Percentiles rank a stretch among this genome's conserved stretches.
These are phyloP conservation scores for Cystobasidium sp. DNA, from an alignment of 1,284 basidiomycete genomes.

Conservation along the genomic window DNA sequence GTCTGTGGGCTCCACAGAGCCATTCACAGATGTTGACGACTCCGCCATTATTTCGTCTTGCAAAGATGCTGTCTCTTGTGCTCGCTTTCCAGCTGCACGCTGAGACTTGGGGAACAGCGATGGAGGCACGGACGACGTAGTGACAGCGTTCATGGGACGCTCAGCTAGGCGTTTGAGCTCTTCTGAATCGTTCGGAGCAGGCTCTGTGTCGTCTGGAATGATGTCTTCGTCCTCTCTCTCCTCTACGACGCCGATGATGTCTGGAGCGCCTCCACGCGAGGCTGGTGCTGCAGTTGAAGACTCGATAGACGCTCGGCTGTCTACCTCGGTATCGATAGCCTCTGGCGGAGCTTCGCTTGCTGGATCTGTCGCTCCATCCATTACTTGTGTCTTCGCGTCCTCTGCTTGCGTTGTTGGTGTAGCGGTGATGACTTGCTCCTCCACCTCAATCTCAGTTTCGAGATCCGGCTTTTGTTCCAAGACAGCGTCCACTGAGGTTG, in stretches of 20 bases:
- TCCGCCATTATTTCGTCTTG: slow-evolving; percentile 3
- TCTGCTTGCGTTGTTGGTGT: background rate
- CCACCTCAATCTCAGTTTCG: slow-evolving; percentile 15
- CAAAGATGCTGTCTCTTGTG: slow-evolving; percentile 22
- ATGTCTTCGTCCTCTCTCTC: slow-evolving; percentile 46
- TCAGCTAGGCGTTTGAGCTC: slow-evolving; percentile 30
- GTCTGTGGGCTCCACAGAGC: background rate
- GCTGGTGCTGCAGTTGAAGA: slow-evolving; percentile 32
- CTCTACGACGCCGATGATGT: slow-evolving; percentile 45
- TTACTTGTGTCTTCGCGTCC: background rate
- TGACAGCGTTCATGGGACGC: slow-evolving; percentile 34
- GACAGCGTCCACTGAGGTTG: background rate
- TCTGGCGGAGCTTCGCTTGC: background rate
- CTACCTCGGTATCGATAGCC: background rate
- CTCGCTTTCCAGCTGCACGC: slow-evolving; percentile 26
- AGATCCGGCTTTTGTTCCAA: slow-evolving; percentile 17
- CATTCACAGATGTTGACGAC: slow-evolving; percentile 6
- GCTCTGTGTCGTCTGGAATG: slow-evolving; percentile 37
- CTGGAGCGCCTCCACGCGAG: slow-evolving; percentile 9
- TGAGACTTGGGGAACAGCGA: slow-evolving; percentile 2
- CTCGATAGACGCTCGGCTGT: background rate
- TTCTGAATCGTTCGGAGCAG: slow-evolving; percentile 43
- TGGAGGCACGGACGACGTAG: background rate
- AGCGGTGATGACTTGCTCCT: slow-evolving; percentile 4
- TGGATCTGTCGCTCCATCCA: background rate